phyloP scores from a whole-genome alignment of 2,329 filamentous ascomycete species.

The Pseudogymnoascus verrucosus region DNA sequence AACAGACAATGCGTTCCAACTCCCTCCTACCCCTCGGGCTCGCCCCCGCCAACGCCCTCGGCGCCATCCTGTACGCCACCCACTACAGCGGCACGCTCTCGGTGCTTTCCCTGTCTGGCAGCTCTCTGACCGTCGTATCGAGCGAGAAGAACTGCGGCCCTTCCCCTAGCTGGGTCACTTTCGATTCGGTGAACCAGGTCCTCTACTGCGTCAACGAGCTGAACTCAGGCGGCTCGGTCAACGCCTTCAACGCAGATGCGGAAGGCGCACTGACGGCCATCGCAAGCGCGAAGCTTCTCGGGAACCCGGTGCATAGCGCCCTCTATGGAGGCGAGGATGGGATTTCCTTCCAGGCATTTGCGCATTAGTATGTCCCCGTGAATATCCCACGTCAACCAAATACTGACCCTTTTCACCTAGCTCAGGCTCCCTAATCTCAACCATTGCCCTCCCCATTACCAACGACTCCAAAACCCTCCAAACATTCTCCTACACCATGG shows the following conservation, averaged over 20 bases:
- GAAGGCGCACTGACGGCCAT: slow-evolving; percentile 33
- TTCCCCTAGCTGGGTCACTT: slow-evolving; percentile 38
- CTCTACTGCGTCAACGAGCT: slow-evolving; percentile 40
- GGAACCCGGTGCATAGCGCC: slow-evolving; percentile 18
- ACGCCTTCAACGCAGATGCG: slow-evolving; percentile 29
- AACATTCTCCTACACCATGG: slow-evolving; percentile 33
- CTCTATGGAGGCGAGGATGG: slow-evolving; percentile 20
- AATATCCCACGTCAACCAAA: slow-evolving; percentile 7
- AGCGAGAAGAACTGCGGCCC: slow-evolving; percentile 24
- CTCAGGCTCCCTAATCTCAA: slow-evolving; percentile 17
- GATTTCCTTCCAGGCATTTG: slow-evolving; percentile 13
- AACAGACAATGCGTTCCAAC: not conserved
- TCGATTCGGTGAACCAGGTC: slow-evolving; percentile 30
- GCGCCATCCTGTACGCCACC: slow-evolving; percentile 14
- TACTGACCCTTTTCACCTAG: slow-evolving; percentile 11
- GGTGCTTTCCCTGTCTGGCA: slow-evolving; percentile 30
- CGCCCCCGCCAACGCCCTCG: not conserved
- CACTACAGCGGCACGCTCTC: slow-evolving; percentile 39
- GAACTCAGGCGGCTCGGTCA: slow-evolving; percentile 27
- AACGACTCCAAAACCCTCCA: slow-evolving; percentile 25
- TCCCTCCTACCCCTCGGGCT: not conserved
- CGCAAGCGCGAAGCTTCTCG: slow-evolving; percentile 20
- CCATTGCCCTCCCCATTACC: slow-evolving; percentile 18
- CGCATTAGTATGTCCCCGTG: slow-evolving; percentile 19
- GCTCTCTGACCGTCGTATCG: slow-evolving; percentile 21